Evolutionary conservation across 2,329 filamentous ascomycete genomes (phyloP).

Genomic region (Talaromyces albobiverticillius): DNA sequence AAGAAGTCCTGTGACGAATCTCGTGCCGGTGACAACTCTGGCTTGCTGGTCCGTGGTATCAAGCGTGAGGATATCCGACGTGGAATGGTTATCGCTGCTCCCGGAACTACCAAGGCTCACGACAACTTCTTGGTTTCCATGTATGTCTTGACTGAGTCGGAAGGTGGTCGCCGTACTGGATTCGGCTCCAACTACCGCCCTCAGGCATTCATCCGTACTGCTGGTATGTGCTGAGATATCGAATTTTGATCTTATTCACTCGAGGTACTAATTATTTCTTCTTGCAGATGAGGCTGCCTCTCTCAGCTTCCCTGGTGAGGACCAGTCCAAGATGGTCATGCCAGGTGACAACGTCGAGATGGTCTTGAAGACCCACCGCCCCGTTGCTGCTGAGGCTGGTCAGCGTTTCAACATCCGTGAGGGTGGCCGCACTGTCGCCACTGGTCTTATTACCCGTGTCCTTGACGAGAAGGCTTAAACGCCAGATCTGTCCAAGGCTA

Average conservation of each 20-base stretch:
- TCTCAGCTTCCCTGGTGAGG: constrained; percentile 82
- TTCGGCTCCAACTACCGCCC: constrained; percentile 97
- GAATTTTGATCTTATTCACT: constrained; percentile 4
- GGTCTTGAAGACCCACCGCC: constrained; percentile 79
- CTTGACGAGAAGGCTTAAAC: constrained; percentile 30
- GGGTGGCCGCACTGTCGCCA: constrained; percentile 86
- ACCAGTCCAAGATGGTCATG: constrained; percentile 82
- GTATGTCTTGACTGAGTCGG: constrained; percentile 96
- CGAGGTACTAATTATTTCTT: not conserved
- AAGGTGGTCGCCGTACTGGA: constrained; percentile 94
- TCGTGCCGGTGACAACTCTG: constrained; percentile 95
- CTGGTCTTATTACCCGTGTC: constrained; percentile 76
- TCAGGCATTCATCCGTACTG: constrained; percentile 92
- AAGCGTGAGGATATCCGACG: constrained; percentile 92
- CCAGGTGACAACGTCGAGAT: constrained; percentile 99
- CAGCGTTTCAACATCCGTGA: constrained; percentile 98
- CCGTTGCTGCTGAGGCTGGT: constrained; percentile 83
- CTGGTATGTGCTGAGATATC: constrained; percentile 59
- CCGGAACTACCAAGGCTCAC: constrained; percentile 80
- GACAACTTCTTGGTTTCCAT: constrained; percentile 91
- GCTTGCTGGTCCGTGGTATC: constrained; percentile 90
- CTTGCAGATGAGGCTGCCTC: constrained; percentile 63
- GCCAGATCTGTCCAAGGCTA: not conserved
- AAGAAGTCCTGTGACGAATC: constrained; percentile 99
- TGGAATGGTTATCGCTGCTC: constrained; percentile 89